phyloP scores from a whole-genome alignment of 2,329 filamentous ascomycete genomes.

The Dryadomyces sulphureus region DNA sequence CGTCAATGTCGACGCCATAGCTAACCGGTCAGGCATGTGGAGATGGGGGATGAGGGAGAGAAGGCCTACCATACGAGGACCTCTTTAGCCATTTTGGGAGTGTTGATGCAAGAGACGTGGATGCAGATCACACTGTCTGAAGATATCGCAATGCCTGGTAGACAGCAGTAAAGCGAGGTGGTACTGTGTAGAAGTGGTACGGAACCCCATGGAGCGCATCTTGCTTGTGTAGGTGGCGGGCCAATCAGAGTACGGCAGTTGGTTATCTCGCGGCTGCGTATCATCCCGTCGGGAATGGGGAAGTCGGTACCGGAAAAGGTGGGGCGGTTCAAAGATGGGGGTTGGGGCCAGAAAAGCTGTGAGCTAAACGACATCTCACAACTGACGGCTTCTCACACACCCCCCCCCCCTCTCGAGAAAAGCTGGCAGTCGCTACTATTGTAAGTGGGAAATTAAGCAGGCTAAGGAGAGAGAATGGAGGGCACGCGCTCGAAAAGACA shows the following conservation, averaged over 20 bases:
- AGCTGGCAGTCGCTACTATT: background rate
- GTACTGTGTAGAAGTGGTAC: too few relatives aligned
- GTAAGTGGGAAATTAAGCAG: background rate
- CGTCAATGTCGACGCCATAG: constrained; percentile 62
- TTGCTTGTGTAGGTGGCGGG: background rate
- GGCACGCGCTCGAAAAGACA: background rate
- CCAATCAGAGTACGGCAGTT: background rate
- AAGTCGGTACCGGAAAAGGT: too few relatives aligned
- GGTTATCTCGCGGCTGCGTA: background rate
- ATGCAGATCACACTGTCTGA: background rate
- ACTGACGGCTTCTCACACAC: too few relatives aligned
- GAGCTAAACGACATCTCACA: too few relatives aligned
- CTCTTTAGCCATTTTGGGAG: background rate
- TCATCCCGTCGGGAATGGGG: too few relatives aligned
- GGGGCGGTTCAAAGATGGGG: too few relatives aligned
- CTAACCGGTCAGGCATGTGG: constrained; percentile 17
- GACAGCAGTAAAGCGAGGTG: too few relatives aligned
- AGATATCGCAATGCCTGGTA: background rate
- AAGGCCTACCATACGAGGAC: constrained; percentile 1
- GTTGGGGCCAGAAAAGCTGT: too few relatives aligned
- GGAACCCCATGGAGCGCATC: too few relatives aligned
- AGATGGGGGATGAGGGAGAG: background rate
- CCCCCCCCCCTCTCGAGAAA: too few relatives aligned
- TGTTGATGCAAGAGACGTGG: too few relatives aligned
- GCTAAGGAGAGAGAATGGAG: constrained; percentile 2